Base-by-base conservation (phyloP, 768 basidiomycete species). In the Cantharellus anzutake region DNA sequence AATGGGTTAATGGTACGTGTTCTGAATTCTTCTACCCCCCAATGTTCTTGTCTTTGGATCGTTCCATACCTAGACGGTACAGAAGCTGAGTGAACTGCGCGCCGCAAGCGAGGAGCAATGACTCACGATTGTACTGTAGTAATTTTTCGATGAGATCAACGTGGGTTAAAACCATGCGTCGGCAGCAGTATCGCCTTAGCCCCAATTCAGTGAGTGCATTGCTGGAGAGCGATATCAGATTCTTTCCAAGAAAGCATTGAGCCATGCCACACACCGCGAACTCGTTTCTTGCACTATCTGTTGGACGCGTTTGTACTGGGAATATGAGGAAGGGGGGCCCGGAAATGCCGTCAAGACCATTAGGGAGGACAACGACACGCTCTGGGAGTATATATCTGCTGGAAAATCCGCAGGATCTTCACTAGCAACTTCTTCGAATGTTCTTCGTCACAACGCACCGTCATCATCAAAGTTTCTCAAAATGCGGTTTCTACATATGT, bases 91-190 rank as follows among this genome's bases (percentile, higher is more conserved):
- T n/a, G 35, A 48, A 51, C 40, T 38, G 29, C 4, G 34, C 56
- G 39, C 37, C 39, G 34, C 16, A 20, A 44, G 34, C 5, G 42
- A 58, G 40, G n/a, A 51, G 14, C 4, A 41, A 40, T 20, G 57
- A 75, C 85, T 65, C 57, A 96, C 92, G 91, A 71, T 93, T 94
- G 70, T 94, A 98, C 66, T 94, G 90, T 34, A 98, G 74, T 16
- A 97, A 77, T 71, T 97, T 97, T 73, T 97, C 94, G 65, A 97
- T 97, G 63, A 97, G 76, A 72, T 97, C 94, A 60, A 97, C 94
- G 69, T 98, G 94, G 0, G 94, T 97, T 59, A 97, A 74, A 3
- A 98, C 88, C 94, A 97, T 98, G 53, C 94, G 80, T 52, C 93
- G 78, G 71, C 94, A 97, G 72, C 94, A 98, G 68, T 98, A 98